Conservation (phyloP, 2,329 filamentous ascomycete genomes). For the Paraphaeosphaeria minitans region DNA sequence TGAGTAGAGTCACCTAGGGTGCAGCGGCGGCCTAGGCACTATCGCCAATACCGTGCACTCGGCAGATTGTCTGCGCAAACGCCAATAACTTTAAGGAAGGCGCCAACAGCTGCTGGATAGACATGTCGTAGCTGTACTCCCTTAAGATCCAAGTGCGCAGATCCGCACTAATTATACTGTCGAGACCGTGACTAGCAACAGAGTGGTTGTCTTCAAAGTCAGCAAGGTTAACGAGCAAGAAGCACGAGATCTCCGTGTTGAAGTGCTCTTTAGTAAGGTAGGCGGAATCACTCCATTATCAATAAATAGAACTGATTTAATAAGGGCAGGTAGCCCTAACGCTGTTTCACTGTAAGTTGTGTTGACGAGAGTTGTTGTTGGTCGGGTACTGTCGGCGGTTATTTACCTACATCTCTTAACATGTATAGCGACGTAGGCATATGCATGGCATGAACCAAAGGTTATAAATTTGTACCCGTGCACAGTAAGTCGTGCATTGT, state of each 20-base stretch:
- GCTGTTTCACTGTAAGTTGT: constrained; percentile 48
- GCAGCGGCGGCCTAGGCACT: too few relatives aligned
- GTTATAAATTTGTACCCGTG: too few relatives aligned
- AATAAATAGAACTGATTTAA: constrained; percentile 47
- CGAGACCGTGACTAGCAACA: constrained; percentile 16
- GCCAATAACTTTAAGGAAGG: background rate
- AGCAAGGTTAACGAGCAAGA: background rate
- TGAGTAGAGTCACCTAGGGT: background rate
- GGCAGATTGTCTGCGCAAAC: background rate
- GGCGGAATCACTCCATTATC: constrained; percentile 37
- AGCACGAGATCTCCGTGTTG: too few relatives aligned
- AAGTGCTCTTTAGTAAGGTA: background rate
- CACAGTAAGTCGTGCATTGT: too few relatives aligned
- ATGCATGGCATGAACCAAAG: too few relatives aligned
- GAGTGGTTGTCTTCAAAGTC: background rate
- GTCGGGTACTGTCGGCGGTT: too few relatives aligned
- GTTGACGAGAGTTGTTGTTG: constrained; percentile 18
- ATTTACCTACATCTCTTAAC: too few relatives aligned
- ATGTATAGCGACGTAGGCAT: too few relatives aligned
- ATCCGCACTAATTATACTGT: constrained; percentile 20
- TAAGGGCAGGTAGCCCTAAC: constrained; percentile 42
- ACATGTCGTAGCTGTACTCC: constrained; percentile 11
- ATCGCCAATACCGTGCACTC: background rate
- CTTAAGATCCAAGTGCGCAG: constrained; percentile 20
- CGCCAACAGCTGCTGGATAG: background rate